Conservation (phyloP, 1,139 yeast species). For the Yamadazyma triangularis region DNA sequence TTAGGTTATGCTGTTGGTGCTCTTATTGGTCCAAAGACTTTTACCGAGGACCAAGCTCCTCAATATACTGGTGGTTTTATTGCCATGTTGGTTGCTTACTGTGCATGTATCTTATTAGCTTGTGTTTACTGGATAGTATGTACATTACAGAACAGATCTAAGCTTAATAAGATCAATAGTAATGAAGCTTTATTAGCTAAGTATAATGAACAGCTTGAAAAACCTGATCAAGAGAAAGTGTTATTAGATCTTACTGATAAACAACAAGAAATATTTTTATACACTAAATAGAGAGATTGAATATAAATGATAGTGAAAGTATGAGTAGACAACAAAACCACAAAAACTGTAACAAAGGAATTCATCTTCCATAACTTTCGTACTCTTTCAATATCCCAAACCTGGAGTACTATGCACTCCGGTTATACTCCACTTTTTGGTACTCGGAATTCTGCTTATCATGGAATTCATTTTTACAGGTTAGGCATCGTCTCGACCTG, state of each 20-base stretch:
- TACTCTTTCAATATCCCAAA: no score
- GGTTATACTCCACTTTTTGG: no score
- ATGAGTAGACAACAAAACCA: no score
- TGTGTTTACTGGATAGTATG: slow-evolving; percentile 23
- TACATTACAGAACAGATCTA: slow-evolving; percentile 17
- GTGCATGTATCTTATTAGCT: slow-evolving; percentile 21
- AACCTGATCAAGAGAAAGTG: slow-evolving; percentile 14
- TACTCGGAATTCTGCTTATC: no score
- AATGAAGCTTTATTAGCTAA: slow-evolving; percentile 9
- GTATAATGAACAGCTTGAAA: slow-evolving; percentile 8
- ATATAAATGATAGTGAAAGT: no score
- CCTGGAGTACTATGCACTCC: no score
- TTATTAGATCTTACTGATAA: slow-evolving; percentile 23
- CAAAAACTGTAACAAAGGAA: no score
- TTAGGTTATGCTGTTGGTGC: slow-evolving; percentile 24
- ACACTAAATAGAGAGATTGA: slow-evolving; percentile 15
- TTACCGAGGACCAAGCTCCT: no score
- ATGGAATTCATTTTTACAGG: no score
- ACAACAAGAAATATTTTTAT: slow-evolving; percentile 20
- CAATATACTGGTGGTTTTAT: slow-evolving; percentile 19
- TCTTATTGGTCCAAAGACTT: slow-evolving; percentile 29
- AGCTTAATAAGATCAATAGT: slow-evolving; percentile 8
- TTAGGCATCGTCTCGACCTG: no score
- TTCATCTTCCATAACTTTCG: no score
- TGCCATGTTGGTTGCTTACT: slow-evolving; percentile 17